Base-by-base conservation (phyloP, 2,329 filamentous ascomycete species). In the Aspergillus sp. region DNA sequence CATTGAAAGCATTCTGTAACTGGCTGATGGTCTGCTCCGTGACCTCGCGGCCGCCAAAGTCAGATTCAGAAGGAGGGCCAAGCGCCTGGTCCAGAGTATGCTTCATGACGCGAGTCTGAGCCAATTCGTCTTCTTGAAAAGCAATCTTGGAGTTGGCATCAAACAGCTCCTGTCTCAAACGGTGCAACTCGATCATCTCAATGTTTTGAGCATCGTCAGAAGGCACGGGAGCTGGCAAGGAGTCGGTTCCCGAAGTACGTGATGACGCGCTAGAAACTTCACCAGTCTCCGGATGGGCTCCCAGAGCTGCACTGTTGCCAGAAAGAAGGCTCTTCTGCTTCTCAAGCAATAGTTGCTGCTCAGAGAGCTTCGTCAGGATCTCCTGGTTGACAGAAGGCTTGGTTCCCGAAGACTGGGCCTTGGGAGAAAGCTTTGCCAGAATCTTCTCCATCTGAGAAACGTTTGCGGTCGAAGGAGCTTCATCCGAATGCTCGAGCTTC, bases 341-440 rank as follows among this genome's bases (percentile, higher is more conserved):
- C 31, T 66, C 67, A 30, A 80, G 58, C n/a, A 68, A 55, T 26
- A 65, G 64, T 49, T 80, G 75, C 49, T 86, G 80, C 55, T 86
- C 78, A n/a, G 75, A 75, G 29, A 89, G 69, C 52, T 79, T 82
- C 35, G 80, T 75, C 42, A 86, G 65, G 32, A 86, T 45, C 8
- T 51, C 50, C 27, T 51, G 38, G 17, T 48, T 45, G 8, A 36
- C 33, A 15, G 37, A 30, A 22, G 39, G 17, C 24, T 44, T 42
- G 22, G 17, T 29, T 20, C 31, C 33, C 26, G 43, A 37, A 11
- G 37, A 27, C 15, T 48, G 45, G 20, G 57, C 46, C 39, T 60
- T 58, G 19, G 62, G 57, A 13, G 60, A 57, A 24, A 66, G 48
- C 24, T 57, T 64, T 20, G 59, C 55, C 16, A 66, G 51, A 27